A percentile compares a stretch with the other conserved stretches of the same genome.
Conservation (phyloP, 768 basidiomycete species). For the Mycena albidolilacea region DNA sequence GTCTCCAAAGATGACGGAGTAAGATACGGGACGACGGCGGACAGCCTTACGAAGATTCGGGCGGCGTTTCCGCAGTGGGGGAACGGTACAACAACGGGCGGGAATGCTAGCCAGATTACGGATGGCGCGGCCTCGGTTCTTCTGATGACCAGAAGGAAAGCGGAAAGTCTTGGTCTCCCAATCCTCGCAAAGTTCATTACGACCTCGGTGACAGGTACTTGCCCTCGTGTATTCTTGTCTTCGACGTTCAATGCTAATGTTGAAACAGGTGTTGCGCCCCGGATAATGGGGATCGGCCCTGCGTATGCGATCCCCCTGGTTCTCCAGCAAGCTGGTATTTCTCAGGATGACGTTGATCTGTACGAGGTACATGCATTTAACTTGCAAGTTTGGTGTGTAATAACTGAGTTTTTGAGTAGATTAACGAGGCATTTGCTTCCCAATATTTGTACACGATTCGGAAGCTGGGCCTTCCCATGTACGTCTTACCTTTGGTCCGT, state of each 20-base stretch:
- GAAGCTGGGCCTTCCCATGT: conserved; percentile 71
- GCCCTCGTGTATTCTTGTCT: background rate
- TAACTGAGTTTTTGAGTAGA: conserved; percentile 56
- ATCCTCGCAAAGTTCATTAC: conserved; percentile 86
- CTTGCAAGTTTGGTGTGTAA: background rate
- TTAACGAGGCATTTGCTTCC: conserved; percentile 94
- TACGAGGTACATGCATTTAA: conserved; percentile 71
- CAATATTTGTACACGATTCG: conserved; percentile 84
- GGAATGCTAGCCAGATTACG: conserved; percentile 89
- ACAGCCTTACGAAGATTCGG: conserved; percentile 73
- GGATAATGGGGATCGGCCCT: conserved; percentile 93
- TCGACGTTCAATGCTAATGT: conserved; percentile 4
- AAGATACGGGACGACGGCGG: conserved; percentile 79
- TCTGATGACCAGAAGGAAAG: conserved; percentile 85
- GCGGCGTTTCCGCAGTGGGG: conserved; percentile 91
- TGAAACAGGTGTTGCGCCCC: conserved; percentile 74
- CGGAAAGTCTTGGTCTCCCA: conserved; percentile 78
- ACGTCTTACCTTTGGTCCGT: conserved; percentile 18
- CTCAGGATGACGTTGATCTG: conserved; percentile 79
- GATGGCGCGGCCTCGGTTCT: conserved; percentile 88
- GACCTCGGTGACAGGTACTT: conserved; percentile 75
- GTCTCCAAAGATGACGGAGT: conserved; percentile 85
- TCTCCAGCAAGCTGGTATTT: conserved; percentile 76
- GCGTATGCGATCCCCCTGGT: conserved; percentile 86
- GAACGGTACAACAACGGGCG: conserved; percentile 80